phyloP scores from a whole-genome alignment of 2,329 filamentous ascomycete species.

The Pezicula carpinea region DNA sequence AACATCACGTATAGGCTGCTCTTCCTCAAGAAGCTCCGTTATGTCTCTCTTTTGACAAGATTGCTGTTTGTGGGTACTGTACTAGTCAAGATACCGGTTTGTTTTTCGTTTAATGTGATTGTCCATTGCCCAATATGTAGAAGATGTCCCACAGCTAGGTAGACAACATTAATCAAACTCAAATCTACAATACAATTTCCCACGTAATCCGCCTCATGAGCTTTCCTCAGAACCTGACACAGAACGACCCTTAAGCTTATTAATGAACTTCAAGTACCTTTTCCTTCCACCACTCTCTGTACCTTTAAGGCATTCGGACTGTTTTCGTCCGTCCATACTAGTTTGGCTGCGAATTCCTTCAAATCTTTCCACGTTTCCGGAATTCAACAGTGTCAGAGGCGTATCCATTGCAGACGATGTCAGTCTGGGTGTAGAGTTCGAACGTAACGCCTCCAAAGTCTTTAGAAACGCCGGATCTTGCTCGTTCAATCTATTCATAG shows the following conservation, averaged over 20 bases:
- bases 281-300: neutral
- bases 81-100: no score
- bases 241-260: neutral
- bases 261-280: neutral
- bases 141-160: no score
- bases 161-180: no score
- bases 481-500: conserved; percentile 18
- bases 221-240: neutral
- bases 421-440: neutral
- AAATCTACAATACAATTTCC: neutral
- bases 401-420: neutral
- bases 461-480: conserved; percentile 16
- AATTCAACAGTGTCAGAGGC: neutral
- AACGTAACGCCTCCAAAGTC: conserved; percentile 13
- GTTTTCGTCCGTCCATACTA: neutral
- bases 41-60: no score
- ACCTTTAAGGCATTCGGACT: neutral
- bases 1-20: no score
- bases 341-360: neutral
- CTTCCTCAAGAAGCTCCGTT: no score
- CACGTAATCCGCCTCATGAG: neutral
- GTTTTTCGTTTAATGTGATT: no score
- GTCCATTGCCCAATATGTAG: no score
- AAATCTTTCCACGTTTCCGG: neutral
- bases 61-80: no score